Conservation (phyloP, 192 early-diverging fungal genomes). For the Coemansia sp. region DNA sequence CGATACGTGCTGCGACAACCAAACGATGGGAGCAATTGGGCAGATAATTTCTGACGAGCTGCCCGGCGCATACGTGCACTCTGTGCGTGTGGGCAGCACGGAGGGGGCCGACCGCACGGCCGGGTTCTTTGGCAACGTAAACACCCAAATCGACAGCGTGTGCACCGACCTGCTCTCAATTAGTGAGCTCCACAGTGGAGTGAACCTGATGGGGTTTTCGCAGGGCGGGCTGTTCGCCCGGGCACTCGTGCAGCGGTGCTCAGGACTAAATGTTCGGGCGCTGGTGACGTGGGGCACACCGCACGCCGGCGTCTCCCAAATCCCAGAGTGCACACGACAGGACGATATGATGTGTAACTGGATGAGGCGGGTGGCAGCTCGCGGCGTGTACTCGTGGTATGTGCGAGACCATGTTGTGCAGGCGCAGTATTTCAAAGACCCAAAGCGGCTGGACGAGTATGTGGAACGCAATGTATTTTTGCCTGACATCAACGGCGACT, state of each 20-base stretch:
- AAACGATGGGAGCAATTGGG: constrained; percentile 58
- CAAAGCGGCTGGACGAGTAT: constrained; percentile 67
- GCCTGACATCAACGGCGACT: constrained; percentile 86
- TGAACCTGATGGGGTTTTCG: constrained; percentile 93
- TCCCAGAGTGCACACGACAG: constrained; percentile 70
- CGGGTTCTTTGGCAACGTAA: constrained; percentile 86
- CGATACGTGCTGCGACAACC: constrained; percentile 75
- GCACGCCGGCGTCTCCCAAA: constrained; percentile 76
- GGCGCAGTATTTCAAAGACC: constrained; percentile 92
- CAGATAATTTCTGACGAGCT: constrained; percentile 45
- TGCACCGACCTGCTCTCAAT: constrained; percentile 66
- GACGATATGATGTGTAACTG: constrained; percentile 63
- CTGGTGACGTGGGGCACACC: constrained; percentile 88
- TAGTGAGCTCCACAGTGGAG: constrained; percentile 65
- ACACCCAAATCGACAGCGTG: constrained; percentile 73
- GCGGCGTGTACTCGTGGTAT: constrained; percentile 82
- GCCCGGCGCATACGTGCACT: constrained; percentile 75
- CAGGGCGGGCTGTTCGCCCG: constrained; percentile 73
- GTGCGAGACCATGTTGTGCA: constrained; percentile 81
- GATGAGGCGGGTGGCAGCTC: constrained; percentile 75
- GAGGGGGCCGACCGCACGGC: constrained; percentile 74
- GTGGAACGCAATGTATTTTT: constrained; percentile 78
- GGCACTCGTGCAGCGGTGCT: constrained; percentile 82
- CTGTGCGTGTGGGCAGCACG: constrained; percentile 66
- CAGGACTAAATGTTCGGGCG: constrained; percentile 66